phyloP scores from a whole-genome alignment of 257 asterid genomes.

The Linderniella brevidens region DNA sequence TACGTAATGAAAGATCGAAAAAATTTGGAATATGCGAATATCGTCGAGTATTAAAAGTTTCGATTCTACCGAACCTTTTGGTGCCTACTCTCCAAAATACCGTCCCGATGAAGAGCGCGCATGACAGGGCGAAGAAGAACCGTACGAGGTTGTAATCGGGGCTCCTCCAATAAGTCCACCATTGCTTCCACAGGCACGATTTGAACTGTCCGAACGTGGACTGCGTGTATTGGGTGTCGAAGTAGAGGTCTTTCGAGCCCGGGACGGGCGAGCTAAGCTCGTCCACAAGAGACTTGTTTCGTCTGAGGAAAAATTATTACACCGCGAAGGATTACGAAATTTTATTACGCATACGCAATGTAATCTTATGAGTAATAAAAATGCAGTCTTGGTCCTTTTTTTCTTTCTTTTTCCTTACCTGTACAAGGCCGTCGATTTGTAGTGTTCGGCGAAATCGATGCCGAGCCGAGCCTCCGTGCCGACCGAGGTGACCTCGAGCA shows the following conservation, averaged over 20 bases:
- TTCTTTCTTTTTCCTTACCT: constrained; percentile 34
- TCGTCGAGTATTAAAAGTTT: neutral
- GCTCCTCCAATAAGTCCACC: constrained; percentile 89
- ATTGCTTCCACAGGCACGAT: constrained; percentile 64
- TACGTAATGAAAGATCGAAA: neutral
- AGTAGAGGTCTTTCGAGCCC: constrained; percentile 46
- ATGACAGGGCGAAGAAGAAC: constrained; percentile 45
- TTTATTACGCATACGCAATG: neutral
- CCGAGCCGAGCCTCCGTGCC: constrained; percentile 45
- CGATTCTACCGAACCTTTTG: too few relatives aligned
- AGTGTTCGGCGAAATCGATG: constrained; percentile 50
- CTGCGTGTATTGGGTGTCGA: constrained; percentile 48
- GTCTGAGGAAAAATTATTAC: constrained; percentile 14
- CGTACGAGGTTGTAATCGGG: constrained; percentile 83
- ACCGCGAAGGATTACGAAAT: neutral
- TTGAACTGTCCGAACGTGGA: constrained; percentile 42
- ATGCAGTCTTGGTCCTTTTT: neutral
- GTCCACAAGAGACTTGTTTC: constrained; percentile 44
- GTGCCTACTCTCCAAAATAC: constrained; percentile 62
- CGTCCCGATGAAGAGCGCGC: constrained; percentile 67
- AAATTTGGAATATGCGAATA: too few relatives aligned
- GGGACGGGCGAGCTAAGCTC: constrained; percentile 46
- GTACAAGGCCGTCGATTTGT: constrained; percentile 35
- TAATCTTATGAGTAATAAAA: neutral
- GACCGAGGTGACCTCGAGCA: constrained; percentile 69